A percentile compares a stretch with the other conserved stretches of the same genome.
Evolutionary conservation across 495 filamentous ascomycete genomes (phyloP).

Genomic region (Podospora anserina): DNA sequence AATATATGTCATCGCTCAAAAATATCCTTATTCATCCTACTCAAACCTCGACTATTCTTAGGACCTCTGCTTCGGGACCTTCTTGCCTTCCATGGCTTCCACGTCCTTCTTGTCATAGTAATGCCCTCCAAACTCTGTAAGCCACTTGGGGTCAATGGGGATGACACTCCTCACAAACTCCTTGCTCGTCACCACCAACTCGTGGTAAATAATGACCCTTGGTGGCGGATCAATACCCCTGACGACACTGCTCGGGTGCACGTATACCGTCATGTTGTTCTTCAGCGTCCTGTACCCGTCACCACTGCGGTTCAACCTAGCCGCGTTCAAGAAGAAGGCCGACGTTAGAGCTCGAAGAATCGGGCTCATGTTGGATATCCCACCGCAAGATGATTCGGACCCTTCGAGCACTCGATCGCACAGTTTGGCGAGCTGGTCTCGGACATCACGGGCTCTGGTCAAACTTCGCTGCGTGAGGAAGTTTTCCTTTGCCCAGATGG

Average conservation of each 20-base stretch:
- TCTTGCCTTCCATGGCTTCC: constrained; percentile 75
- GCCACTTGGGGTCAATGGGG: constrained; percentile 79
- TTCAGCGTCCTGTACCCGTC: constrained; percentile 94
- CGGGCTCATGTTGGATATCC: constrained; percentile 65
- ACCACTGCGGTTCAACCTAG: constrained; percentile 76
- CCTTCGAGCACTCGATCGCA: constrained; percentile 89
- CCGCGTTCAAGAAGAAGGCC: constrained; percentile 95
- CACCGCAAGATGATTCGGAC: constrained; percentile 64
- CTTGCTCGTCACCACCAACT: constrained; percentile 87
- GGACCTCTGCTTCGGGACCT: constrained; percentile 45
- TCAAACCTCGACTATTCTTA: constrained; percentile 15
- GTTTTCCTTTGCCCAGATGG: constrained; percentile 89
- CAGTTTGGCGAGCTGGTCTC: constrained; percentile 89
- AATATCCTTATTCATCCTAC: background rate
- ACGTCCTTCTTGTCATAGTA: constrained; percentile 93
- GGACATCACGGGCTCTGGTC: constrained; percentile 83
- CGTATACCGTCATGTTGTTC: constrained; percentile 81
- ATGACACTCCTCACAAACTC: constrained; percentile 91
- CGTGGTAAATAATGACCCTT: constrained; percentile 87
- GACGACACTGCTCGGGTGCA: constrained; percentile 82
- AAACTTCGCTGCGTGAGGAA: constrained; percentile 88
- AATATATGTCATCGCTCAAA: background rate
- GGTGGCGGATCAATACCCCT: constrained; percentile 71
- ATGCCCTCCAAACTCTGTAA: constrained; percentile 90
- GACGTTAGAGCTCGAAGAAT: constrained; percentile 85